Evolutionary conservation across 1,284 basidiomycete species (phyloP), one percentile per base, ranked within the genome.

Genomic region (Tilletia indica): DNA sequence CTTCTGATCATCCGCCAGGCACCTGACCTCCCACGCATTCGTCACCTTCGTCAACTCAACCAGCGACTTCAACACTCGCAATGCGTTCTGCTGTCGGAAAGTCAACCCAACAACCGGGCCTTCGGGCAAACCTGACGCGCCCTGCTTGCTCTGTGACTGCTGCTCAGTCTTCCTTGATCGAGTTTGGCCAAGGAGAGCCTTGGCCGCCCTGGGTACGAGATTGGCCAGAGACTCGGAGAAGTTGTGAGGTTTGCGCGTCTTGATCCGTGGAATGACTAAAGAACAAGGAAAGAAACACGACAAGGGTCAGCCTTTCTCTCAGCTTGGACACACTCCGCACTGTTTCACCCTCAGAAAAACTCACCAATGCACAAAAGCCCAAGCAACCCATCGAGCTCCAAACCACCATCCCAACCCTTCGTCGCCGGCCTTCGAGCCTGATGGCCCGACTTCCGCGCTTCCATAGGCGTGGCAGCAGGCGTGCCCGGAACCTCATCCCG

Each of bases 231-330:
- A 67, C 63, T 72, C 47, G 73, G 78, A 45, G 67, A 81, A 81
- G 34, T 70, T 71, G 48, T 72, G 70, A 16, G 77, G 77, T 67
- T 79, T 80, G 68, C 79, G 76, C 21, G 80, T 79, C n/a, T 74
- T 73, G 69, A 81, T 79, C 39, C 76, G 76, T 4, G 78, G 80
- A 0, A 81, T 61, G 3, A 76, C 72, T 21, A 66, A 68, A 67
- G 71, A 58, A 4, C n/a, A 31, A 58, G 8, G 6, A 34, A 12
- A n/a, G 6, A 34, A 25, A 45, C 6, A 8, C 42, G 3, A 45
- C 42, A 45, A 14, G 6, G 9, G 14, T 45, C 42, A 45, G 42
- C 42, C 14, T 31, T 73, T 31, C 25, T 31, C 25, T 31, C 25
- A 0, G 25, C 25, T 2, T 31, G 25, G 25, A 2, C 0, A 2